phyloP scores from a whole-genome alignment of 2,329 filamentous ascomycete species.

The Verticillium albo-atrum region DNA sequence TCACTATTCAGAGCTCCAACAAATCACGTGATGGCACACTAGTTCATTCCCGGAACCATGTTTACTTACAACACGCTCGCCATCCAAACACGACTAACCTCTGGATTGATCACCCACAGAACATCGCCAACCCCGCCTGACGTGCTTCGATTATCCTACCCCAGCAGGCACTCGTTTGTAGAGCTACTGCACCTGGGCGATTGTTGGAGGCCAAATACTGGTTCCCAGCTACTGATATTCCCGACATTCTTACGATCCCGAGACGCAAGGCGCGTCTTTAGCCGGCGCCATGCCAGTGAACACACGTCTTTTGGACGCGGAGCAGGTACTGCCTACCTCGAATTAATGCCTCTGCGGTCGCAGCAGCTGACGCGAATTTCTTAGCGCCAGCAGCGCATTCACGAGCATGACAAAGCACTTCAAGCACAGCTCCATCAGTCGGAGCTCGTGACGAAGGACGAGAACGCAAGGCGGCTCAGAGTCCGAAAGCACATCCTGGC shows the following conservation, averaged over 20 bases:
- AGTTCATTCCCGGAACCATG: constrained; percentile 20
- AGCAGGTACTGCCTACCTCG: constrained; percentile 6
- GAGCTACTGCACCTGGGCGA: too few relatives aligned
- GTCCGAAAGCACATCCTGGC: constrained; percentile 67
- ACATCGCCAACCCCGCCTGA: not conserved
- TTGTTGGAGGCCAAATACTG: not conserved
- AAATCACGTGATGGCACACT: constrained; percentile 4
- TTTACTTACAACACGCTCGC: constrained; percentile 17
- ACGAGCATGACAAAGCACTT: constrained; percentile 65
- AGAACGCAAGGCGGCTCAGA: constrained; percentile 66
- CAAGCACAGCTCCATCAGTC: constrained; percentile 60
- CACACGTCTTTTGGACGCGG: constrained; percentile 3
- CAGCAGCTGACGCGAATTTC: not conserved
- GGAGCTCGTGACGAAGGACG: constrained; percentile 67
- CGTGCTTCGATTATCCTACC: not conserved
- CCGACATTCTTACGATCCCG: not conserved
- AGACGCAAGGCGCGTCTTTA: not conserved
- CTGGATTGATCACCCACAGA: not conserved
- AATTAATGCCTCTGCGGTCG: too few relatives aligned
- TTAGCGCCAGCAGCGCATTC: constrained; percentile 41
- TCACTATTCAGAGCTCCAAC: not conserved
- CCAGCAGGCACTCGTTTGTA: not conserved
- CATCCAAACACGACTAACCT: constrained; percentile 1
- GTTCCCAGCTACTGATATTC: not conserved
- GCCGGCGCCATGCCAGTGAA: not conserved